These are phyloP conservation scores for Bacidia gigantensis DNA, from an alignment of 495 filamentous ascomycete species.

Conservation along the genomic window DNA sequence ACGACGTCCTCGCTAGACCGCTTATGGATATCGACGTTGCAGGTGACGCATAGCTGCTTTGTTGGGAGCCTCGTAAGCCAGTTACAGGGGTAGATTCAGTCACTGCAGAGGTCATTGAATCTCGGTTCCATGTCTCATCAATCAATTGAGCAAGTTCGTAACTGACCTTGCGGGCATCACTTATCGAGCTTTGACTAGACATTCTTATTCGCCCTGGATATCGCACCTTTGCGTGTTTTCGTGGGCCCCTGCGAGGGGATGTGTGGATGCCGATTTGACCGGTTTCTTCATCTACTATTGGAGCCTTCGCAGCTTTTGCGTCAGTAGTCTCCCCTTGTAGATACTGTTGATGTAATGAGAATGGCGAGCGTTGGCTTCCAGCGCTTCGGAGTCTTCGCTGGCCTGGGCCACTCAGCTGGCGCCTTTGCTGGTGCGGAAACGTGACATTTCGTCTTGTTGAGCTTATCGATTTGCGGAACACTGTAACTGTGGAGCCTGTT, in stretches of 20 bases:
- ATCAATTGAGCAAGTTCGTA: slow-evolving; percentile 53
- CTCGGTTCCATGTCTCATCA: slow-evolving; percentile 72
- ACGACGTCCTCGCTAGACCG: slow-evolving; percentile 3
- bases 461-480: slow-evolving; percentile 35
- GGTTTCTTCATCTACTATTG: neutral
- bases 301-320: neutral
- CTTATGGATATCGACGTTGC: slow-evolving; percentile 34
- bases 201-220: slow-evolving; percentile 27
- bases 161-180: slow-evolving; percentile 51
- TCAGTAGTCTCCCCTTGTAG: neutral
- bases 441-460: slow-evolving; percentile 70
- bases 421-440: slow-evolving; percentile 49
- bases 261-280: neutral
- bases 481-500: slow-evolving; percentile 37
- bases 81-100: slow-evolving; percentile 28
- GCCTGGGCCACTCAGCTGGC: slow-evolving; percentile 24
- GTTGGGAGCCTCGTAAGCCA: slow-evolving; percentile 23
- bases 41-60: slow-evolving; percentile 29
- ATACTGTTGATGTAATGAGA: slow-evolving; percentile 12
- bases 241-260: slow-evolving; percentile 20
- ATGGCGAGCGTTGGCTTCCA: slow-evolving; percentile 7
- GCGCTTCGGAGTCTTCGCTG: slow-evolving; percentile 9
- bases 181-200: slow-evolving; percentile 39
- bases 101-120: slow-evolving; percentile 40
- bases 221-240: slow-evolving; percentile 16